These are phyloP conservation scores for Aspergillus novoparasiticus DNA, from an alignment of 2,329 filamentous ascomycete genomes.

Conservation along the genomic window DNA sequence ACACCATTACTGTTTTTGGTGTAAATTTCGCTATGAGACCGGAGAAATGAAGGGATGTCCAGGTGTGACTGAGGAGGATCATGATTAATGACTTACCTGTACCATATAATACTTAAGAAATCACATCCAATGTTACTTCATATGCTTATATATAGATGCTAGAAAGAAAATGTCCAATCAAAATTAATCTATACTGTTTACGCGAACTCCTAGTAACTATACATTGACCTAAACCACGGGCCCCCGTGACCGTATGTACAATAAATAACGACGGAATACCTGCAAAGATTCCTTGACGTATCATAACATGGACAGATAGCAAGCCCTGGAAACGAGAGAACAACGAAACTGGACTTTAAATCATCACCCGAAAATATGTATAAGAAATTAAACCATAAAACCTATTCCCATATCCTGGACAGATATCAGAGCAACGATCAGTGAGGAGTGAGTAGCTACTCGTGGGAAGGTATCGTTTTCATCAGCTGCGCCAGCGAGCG, in stretches of 20 bases:
- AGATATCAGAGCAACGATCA: not conserved
- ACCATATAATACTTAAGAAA: conserved; percentile 6
- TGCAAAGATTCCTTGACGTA: not conserved
- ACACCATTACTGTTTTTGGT: conserved; percentile 93
- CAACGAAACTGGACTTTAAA: not conserved
- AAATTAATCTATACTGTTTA: not conserved
- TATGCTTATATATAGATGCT: not conserved
- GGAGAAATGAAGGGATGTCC: conserved; percentile 85
- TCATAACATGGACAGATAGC: not conserved
- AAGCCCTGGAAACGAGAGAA: not conserved
- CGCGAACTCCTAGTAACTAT: not conserved
- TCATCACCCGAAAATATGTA: not conserved
- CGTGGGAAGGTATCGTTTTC: conserved; percentile 18
- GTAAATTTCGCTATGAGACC: conserved; percentile 75
- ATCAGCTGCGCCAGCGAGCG: conserved; percentile 39
- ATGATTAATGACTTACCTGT: conserved; percentile 52
- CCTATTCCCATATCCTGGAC: not conserved
- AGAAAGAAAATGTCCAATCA: not conserved
- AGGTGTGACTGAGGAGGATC: conserved; percentile 81
- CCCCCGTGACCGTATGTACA: not conserved
- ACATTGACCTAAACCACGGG: not conserved
- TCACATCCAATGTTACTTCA: not conserved
- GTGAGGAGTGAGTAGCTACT: not conserved
- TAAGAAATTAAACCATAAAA: not conserved
- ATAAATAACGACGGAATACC: not conserved